Evolutionary conservation across 148 eudicot species (phyloP), one percentile per base, ranked within the genome.

Genomic region (Talinum fruticosum): DNA sequence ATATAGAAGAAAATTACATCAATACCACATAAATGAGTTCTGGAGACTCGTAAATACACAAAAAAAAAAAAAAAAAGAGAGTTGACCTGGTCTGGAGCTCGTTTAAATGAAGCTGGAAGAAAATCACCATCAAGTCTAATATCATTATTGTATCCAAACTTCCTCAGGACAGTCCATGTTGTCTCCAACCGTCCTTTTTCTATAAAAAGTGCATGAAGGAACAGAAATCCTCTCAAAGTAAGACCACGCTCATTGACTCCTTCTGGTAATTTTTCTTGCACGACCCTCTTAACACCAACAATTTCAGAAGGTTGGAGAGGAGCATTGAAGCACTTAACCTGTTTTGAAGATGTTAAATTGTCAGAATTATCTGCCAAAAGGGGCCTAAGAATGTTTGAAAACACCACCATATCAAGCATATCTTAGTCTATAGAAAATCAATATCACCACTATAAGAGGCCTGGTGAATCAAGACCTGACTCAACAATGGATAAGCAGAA

Each of bases 241-340:
- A 95, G 97, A 34, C 99, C 98, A 75, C 76, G 87, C 2, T 86
- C 90, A 81, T 87, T 88, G 54, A 95, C 99, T 72, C 99, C 99
- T 84, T 88, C 92, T 67, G 89, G 85, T 75, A 95, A 75, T 81
- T 89, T 89, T 74, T 95, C 99, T 91, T 91, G 90, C 87, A 95
- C 99, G 74, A 91, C 99, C 87, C 96, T 90, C 87, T 95, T 92
- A 70, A 95, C 99, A 78, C 89, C 96, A 49, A 86, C 83, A 76
- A 92, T 89, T 88, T 95, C 99, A 84, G 96, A 83, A 79, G 97
- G 94, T 78, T 92, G 99, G 61, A 95, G 85, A 49, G 97, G 99
- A 82, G 96, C 99, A 87, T 87, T 92, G 84, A 95, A 95, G 85
- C 97, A 95, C 78, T 90, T 95, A 71, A 95, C 94, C 99, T 92